Conservation (phyloP, 2,329 filamentous ascomycete genomes). For the Aureobasidium mangrovei region DNA sequence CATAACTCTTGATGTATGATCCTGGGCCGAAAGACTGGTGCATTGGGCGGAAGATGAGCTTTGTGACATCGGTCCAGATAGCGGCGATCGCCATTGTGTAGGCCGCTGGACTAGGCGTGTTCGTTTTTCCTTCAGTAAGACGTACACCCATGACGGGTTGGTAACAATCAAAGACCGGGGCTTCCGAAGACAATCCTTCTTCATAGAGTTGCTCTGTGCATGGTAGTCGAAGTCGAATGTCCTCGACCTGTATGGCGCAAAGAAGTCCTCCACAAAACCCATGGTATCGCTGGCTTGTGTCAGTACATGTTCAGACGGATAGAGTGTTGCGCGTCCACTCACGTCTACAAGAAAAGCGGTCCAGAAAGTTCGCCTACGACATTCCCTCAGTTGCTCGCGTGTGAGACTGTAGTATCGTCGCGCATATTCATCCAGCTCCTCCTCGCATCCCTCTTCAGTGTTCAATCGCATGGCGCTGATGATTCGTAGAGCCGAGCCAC, state of each 20-base stretch:
- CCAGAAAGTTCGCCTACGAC: slow-evolving; percentile 63
- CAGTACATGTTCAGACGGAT: slow-evolving; percentile 19
- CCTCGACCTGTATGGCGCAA: slow-evolving; percentile 52
- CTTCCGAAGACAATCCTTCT: slow-evolving; percentile 46
- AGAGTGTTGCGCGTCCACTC: slow-evolving; percentile 25
- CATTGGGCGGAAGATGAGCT: slow-evolving; percentile 47
- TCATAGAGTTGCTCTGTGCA: slow-evolving; percentile 55
- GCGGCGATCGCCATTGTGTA: slow-evolving; percentile 30
- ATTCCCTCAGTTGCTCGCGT: slow-evolving; percentile 48
- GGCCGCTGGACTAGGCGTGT: slow-evolving; percentile 7
- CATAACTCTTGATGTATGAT: slow-evolving; percentile 39
- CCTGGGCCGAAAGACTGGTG: slow-evolving; percentile 32
- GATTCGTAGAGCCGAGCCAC: slow-evolving; percentile 52
- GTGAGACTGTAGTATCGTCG: slow-evolving; percentile 21
- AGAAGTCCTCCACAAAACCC: slow-evolving; percentile 44
- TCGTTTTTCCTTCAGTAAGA: neutral
- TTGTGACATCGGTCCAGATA: slow-evolving; percentile 57
- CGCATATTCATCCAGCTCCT: slow-evolving; percentile 16
- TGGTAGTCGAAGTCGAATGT: slow-evolving; percentile 60
- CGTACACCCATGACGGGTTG: neutral
- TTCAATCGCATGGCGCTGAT: slow-evolving; percentile 55
- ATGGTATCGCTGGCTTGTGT: slow-evolving; percentile 41
- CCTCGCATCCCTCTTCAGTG: slow-evolving; percentile 43
- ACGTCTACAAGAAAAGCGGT: slow-evolving; percentile 60
- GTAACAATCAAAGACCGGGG: slow-evolving; percentile 49